Evolutionary conservation across 371 early-diverging fungal species (phyloP), one percentile per base, ranked within the genome.

Genomic region (Thermomucor indicae-seudaticae): DNA sequence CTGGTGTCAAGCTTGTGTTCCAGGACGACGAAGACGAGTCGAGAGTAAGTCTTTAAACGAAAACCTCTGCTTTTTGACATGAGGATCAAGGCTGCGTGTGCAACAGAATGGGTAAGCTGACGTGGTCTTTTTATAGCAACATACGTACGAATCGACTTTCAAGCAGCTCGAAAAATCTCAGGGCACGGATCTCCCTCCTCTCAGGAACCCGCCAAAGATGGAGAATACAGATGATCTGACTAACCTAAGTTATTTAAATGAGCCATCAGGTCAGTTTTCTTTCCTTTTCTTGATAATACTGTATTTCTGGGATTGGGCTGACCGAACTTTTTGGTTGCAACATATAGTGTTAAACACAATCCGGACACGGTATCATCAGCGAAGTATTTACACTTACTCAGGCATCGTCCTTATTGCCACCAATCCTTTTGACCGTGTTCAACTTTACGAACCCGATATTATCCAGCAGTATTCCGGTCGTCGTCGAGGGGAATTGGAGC

Each of bases 401-500:
- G 99, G 99, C 43, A 93, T 97, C 49, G 97, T 99, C 43, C 75
- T 99, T 59, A 92, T 99, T 45, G 97, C 99, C 30, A 85, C 94
- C 58, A 99, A 99, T 72, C 99, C 99, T 3, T 99, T 97, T 70
- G 86, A 85, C 34, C 76, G 89, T 24, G 83, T 99, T 35, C 74
- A 85, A 17, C 70, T 97, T 25, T 96, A 98, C 67, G 83, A 87
- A 24, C 84, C 84, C 20, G 93, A 96, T 45, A 81, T 92, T 43
- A 88, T 96, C 65, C 81, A 89, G 56, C 91, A 93, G 50, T 96
- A 98, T 64, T 89, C 92, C 2, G 96, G 95, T 16, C 91, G 91
- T 65, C 82, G 86, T 55, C 85, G 96, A 34, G 97, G 93, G 30
- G 95, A 97, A 62, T 77, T 95, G 24, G 95, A 95, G 47, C 99